Base-by-base conservation (phyloP, 2,329 filamentous ascomycete species). In the Penicillium thymicola region DNA sequence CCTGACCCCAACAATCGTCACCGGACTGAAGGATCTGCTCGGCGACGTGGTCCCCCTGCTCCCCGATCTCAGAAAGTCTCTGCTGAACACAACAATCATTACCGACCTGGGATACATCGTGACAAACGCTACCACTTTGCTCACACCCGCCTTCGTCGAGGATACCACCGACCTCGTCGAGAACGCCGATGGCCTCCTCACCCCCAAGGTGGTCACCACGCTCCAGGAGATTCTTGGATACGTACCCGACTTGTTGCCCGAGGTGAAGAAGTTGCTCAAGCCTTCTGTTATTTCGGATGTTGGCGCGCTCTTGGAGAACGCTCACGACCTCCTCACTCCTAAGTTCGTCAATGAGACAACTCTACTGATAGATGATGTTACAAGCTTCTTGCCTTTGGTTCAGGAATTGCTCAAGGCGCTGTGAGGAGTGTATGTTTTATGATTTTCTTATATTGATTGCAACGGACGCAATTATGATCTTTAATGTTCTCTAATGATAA, bases 81-180 rank as follows among this genome's bases (percentile, higher is more conserved):
- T 49, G 63, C 65, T 57, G 57, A 67, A 55, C 63, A 32, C 57
- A 5, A 63, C 64, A 8, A 62, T 71, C 11, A 66, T 73, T 36
- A 55, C 63, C 43, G 66, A 69, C 40, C 58, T 72, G 42, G 61
- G 60, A 32, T 65, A 61, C 54, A 61, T 73, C 30, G 59, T 73
- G 21, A 66, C 64, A 40, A 73, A 73, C 48, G 70, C 67, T 8
- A 69, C 68, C 18, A 49, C 28, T 6, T 58, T 73, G 21, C 60
- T 73, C 41, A 70, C 67, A 2, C 64, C 70, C 32, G 58, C 59
- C 40, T 73, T 73, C 44, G 68, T 73, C 44, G 55, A 60, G 21
- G 68, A 70, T 21, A 72, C 70, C 3, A 59, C 59, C 13, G 57
- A 57, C 23, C 60, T 72, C 14, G 64, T 72, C 54, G 61, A 63